Percentiles rank a stretch among this genome's conserved stretches.
Conservation (phyloP, 140 eudicot genomes). For the Bidens hawaiensis region DNA sequence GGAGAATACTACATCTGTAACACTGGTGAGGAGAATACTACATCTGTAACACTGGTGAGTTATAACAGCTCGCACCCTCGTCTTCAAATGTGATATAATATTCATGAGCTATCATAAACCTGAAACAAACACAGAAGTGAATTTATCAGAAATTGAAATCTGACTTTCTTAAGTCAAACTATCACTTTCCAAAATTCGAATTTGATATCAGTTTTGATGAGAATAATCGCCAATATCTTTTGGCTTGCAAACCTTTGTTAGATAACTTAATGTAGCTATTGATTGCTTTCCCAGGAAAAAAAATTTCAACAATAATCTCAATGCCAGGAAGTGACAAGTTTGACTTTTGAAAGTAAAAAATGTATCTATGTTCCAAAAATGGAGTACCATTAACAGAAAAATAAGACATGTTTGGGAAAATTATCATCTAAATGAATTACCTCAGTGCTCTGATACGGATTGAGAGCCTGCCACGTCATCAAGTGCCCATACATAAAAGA, state of each 20-base stretch:
- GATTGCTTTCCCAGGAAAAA: background rate
- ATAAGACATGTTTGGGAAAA: background rate
- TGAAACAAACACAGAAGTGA: background rate
- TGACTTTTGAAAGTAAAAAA: slow-evolving; percentile 2
- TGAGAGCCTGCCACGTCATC: slow-evolving; percentile 9
- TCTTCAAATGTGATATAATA: too few species aligned
- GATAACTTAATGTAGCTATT: background rate
- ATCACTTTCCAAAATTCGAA: background rate
- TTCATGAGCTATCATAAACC: background rate
- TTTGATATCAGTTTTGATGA: background rate
- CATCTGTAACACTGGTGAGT: too few species aligned
- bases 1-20: too few species aligned
- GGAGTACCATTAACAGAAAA: background rate
- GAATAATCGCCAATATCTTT: background rate
- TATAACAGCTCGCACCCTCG: too few species aligned
- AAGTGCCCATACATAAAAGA: slow-evolving; percentile 1
- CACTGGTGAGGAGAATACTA: too few species aligned
- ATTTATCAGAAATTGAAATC: background rate
- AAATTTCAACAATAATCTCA: background rate
- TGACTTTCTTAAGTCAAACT: background rate
- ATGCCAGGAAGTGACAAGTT: background rate
- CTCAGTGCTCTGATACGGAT: slow-evolving; percentile 15
- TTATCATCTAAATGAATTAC: slow-evolving; percentile 8
- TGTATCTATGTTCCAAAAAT: background rate
- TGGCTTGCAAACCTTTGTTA: background rate